A percentile compares a stretch with the other conserved stretches of the same genome.
These are phyloP conservation scores for Hypoxylon cercidicola DNA, from an alignment of 495 filamentous ascomycete species.

Conservation along the genomic window DNA sequence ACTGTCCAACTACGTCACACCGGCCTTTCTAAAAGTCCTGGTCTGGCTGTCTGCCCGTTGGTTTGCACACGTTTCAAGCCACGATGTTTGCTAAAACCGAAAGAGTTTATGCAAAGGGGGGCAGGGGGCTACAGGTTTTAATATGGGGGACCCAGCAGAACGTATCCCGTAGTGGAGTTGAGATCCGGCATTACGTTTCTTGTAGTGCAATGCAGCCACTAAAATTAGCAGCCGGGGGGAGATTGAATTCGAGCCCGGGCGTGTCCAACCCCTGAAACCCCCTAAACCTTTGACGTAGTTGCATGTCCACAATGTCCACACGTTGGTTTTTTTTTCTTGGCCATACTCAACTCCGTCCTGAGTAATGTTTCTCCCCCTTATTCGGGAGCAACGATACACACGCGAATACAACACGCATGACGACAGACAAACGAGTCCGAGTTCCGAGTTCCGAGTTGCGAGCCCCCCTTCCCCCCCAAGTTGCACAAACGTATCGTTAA, in stretches of 20 bases:
- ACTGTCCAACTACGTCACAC: no score
- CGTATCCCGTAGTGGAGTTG: neutral
- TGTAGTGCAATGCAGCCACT: slow-evolving; percentile 18
- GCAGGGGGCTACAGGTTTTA: no score
- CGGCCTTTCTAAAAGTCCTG: no score
- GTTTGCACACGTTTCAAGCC: no score
- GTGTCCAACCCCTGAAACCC: slow-evolving; percentile 19
- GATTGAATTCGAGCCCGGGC: slow-evolving; percentile 4
- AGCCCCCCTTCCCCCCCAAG: no score
- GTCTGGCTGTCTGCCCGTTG: no score
- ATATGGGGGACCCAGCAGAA: neutral
- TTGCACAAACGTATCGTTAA: no score
- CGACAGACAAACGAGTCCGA: slow-evolving; percentile 2
- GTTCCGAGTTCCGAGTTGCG: neutral
- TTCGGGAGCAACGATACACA: slow-evolving; percentile 1
- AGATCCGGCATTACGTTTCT: slow-evolving; percentile 6
- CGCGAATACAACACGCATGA: neutral
- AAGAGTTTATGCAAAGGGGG: no score
- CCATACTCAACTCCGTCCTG: neutral
- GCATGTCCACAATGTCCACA: slow-evolving; percentile 4
- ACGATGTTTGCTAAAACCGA: no score
- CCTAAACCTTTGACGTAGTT: slow-evolving; percentile 25
- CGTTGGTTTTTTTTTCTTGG: neutral
- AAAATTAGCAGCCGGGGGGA: slow-evolving; percentile 22
- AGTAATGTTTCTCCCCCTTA: neutral